Percentiles rank a stretch among this genome's conserved stretches.
Conservation (phyloP, 148 eudicot species). For the Pharnaceum exiguum region DNA sequence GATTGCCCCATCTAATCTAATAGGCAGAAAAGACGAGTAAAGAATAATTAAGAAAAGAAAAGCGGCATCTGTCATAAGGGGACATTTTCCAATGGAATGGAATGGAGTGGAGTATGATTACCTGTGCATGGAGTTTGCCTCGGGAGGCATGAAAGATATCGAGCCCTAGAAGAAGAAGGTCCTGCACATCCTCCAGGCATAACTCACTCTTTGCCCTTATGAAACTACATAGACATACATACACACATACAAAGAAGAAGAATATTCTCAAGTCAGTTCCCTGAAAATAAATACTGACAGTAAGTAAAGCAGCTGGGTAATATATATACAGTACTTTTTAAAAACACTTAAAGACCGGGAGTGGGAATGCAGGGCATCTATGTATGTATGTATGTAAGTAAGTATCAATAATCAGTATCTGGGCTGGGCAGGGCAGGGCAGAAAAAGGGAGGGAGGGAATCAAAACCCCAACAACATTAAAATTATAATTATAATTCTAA, state of each 20-base stretch:
- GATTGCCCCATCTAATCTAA: conserved; percentile 93
- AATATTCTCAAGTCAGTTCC: neutral
- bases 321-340: too few species aligned
- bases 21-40: conserved; percentile 12
- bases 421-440: too few species aligned
- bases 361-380: too few species aligned
- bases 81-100: neutral
- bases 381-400: too few species aligned
- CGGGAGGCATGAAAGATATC: conserved; percentile 57
- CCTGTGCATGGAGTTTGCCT: conserved; percentile 81
- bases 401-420: too few species aligned
- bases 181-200: conserved; percentile 61
- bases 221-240: conserved; percentile 41
- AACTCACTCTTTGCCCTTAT: conserved; percentile 90
- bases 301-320: neutral
- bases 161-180: conserved; percentile 56
- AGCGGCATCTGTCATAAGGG: neutral
- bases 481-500: too few species aligned
- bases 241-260: neutral
- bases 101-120: conserved; percentile 18
- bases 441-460: too few species aligned
- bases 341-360: too few species aligned
- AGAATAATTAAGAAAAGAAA: conserved; percentile 6
- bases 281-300: neutral
- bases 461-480: too few species aligned